These are phyloP conservation scores for Boletus austroedulis DNA, from an alignment of 1,284 basidiomycete species.

Conservation along the genomic window DNA sequence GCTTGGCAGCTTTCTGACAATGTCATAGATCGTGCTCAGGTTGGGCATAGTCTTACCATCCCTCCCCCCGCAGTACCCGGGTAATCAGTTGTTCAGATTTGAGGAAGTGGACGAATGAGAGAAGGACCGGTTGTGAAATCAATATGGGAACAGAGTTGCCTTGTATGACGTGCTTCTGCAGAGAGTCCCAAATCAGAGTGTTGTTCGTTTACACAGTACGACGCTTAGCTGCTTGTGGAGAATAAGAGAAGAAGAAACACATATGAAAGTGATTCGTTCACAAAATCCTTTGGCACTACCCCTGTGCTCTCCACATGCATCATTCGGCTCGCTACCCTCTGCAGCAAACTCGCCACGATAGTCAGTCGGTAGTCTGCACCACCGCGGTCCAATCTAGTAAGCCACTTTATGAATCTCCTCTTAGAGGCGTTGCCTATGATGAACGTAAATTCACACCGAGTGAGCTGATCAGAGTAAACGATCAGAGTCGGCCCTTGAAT, in stretches of 20 bases:
- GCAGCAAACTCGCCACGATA: conserved; percentile 62
- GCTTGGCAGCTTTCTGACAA: background rate
- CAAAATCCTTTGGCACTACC: conserved; percentile 85
- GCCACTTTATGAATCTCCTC: too few species aligned
- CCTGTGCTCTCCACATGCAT: conserved; percentile 86
- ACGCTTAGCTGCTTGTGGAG: too few species aligned
- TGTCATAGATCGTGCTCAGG: background rate
- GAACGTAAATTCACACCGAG: too few species aligned
- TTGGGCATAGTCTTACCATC: background rate
- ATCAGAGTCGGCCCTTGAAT: too few species aligned
- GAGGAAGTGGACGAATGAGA: background rate
- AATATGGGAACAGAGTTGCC: background rate
- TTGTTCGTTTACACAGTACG: too few species aligned
- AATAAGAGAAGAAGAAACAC: conserved; percentile 36
- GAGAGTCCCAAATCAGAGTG: background rate
- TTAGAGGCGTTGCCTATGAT: too few species aligned
- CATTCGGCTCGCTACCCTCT: conserved; percentile 86
- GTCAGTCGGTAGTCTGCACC: background rate
- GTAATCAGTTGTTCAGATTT: background rate
- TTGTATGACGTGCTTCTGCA: background rate
- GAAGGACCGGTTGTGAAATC: background rate
- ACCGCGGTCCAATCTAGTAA: background rate
- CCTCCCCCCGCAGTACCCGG: background rate
- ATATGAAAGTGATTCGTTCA: conserved; percentile 84
- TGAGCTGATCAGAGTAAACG: too few species aligned